Evolutionary conservation across 2,329 filamentous ascomycete species (phyloP).

Genomic region (Diaporthe ampelina): DNA sequence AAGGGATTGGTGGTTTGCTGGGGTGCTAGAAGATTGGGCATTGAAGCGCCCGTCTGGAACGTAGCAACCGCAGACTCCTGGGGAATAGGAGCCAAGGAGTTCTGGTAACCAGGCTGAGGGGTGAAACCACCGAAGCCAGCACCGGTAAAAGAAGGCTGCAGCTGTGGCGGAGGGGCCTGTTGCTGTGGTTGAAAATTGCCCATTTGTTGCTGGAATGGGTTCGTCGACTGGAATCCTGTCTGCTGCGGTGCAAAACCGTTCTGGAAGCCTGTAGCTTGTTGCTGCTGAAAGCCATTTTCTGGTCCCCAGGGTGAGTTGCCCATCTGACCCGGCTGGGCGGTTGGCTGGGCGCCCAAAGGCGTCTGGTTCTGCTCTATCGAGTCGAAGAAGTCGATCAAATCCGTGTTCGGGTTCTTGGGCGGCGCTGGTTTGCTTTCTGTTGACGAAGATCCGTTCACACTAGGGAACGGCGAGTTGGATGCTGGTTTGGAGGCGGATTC

Average conservation of each 20-base stretch:
- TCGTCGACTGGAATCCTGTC: constrained; percentile 56
- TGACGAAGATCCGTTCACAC: constrained; percentile 51
- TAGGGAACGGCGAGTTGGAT: constrained; percentile 59
- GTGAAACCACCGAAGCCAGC: constrained; percentile 89
- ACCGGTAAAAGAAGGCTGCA: constrained; percentile 71
- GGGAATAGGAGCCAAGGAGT: constrained; percentile 67
- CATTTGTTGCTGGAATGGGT: constrained; percentile 58
- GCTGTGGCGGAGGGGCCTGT: constrained; percentile 51
- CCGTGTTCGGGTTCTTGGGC: constrained; percentile 76
- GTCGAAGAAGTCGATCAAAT: constrained; percentile 95
- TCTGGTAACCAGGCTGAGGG: constrained; percentile 71
- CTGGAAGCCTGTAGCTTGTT: constrained; percentile 58
- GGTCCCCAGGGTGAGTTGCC: constrained; percentile 39
- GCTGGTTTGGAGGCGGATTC: constrained; percentile 53
- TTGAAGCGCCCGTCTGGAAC: constrained; percentile 62
- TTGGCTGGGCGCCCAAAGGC: constrained; percentile 68
- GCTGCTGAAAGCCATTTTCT: constrained; percentile 55
- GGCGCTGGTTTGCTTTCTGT: constrained; percentile 49
- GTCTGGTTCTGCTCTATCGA: constrained; percentile 90
- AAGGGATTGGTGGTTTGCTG: constrained; percentile 90
- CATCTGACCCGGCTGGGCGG: constrained; percentile 50
- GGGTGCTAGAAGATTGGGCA: constrained; percentile 61
- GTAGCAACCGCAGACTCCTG: constrained; percentile 65
- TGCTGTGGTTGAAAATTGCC: constrained; percentile 53
- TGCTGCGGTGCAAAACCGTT: constrained; percentile 59